Evolutionary conservation across 2,329 filamentous ascomycete genomes (phyloP).

Genomic region (Coleophoma crateriformis): DNA sequence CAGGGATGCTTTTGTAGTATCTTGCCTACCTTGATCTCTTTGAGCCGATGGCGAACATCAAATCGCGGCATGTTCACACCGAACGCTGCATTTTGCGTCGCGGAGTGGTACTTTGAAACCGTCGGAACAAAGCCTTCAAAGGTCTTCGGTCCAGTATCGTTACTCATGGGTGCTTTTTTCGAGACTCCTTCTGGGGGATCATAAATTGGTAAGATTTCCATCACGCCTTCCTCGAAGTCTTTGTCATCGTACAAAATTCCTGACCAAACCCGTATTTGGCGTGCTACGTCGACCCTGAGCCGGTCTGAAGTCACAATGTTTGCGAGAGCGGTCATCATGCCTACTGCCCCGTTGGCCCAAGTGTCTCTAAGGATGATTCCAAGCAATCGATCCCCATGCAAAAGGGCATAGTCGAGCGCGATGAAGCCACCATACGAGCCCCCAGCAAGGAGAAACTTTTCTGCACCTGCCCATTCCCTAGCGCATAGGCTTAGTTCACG

Average conservation of each 20-base stretch:
- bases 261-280: conserved; percentile 2
- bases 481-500: neutral
- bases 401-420: conserved; percentile 2
- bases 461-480: conserved; percentile 2
- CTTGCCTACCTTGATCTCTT: neutral
- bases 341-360: neutral
- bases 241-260: conserved; percentile 1
- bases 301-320: neutral
- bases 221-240: neutral
- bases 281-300: neutral
- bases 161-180: neutral
- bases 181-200: neutral
- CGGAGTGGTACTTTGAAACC: neutral
- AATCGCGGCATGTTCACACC: neutral
- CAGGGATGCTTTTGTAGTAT: neutral
- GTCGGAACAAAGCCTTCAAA: neutral
- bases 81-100: conserved; percentile 1
- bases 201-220: conserved; percentile 2
- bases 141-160: neutral
- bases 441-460: conserved; percentile 2
- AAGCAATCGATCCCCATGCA: neutral
- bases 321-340: neutral
- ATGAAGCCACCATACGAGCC: conserved; percentile 2
- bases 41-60: conserved; percentile 2
- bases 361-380: neutral